Evolutionary conservation across 495 filamentous ascomycete species (phyloP).

Genomic region (Extremus antarcticus): DNA sequence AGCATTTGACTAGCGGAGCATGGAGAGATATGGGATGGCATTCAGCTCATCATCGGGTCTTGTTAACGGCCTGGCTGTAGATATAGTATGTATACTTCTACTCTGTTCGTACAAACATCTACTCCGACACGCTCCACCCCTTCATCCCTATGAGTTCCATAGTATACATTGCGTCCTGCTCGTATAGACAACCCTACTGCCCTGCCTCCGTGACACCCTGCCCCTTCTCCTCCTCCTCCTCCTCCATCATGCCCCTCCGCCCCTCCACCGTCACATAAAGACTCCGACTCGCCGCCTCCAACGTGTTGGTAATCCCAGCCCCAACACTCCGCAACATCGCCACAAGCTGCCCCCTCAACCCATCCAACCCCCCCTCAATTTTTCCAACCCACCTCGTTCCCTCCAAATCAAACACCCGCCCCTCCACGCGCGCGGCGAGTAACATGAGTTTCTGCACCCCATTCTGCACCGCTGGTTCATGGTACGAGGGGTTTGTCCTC

Average conservation of each 20-base stretch:
- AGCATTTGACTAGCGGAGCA: background rate
- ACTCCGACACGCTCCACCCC: too few species aligned
- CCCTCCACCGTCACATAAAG: slow-evolving; percentile 79
- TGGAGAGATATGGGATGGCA: background rate
- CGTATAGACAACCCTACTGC: background rate
- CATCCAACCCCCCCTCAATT: slow-evolving; percentile 74
- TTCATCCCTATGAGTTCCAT: too few species aligned
- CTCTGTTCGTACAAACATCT: too few species aligned
- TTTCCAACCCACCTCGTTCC: slow-evolving; percentile 73
- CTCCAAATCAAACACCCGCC: slow-evolving; percentile 69
- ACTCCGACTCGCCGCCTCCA: slow-evolving; percentile 69
- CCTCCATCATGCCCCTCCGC: slow-evolving; percentile 63
- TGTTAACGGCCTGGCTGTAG: background rate
- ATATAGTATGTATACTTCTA: too few species aligned
- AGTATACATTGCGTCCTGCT: too few species aligned
- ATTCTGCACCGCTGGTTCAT: slow-evolving; percentile 62
- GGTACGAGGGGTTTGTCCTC: slow-evolving; percentile 63
- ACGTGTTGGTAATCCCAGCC: slow-evolving; percentile 53
- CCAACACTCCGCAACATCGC: slow-evolving; percentile 64
- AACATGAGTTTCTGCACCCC: slow-evolving; percentile 80
- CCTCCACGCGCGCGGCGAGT: slow-evolving; percentile 72
- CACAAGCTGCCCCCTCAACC: slow-evolving; percentile 71
- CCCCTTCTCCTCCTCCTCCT: slow-evolving; percentile 45
- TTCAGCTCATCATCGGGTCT: background rate
- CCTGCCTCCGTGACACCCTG: background rate